These are phyloP conservation scores for Hypoxylon rubiginosum DNA, from an alignment of 2,329 filamentous ascomycete species.

Conservation along the genomic window DNA sequence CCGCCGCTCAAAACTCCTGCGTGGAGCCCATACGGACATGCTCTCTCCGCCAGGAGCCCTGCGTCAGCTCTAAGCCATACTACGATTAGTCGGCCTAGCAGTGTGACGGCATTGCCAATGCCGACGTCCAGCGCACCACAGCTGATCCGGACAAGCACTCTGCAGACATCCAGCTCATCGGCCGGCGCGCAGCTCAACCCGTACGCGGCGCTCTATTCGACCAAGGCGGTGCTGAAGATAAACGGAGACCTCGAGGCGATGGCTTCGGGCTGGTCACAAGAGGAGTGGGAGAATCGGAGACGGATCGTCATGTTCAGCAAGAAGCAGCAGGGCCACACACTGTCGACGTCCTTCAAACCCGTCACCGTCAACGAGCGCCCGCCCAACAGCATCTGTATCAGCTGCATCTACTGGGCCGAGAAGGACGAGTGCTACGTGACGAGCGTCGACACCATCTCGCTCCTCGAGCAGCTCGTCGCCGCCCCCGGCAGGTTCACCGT, in stretches of 20 bases:
- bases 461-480: slow-evolving; percentile 92
- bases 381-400: slow-evolving; percentile 91
- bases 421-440: slow-evolving; percentile 93
- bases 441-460: slow-evolving; percentile 94
- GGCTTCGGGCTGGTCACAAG: slow-evolving; percentile 84
- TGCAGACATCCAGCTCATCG: slow-evolving; percentile 56
- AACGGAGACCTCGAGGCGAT: slow-evolving; percentile 87
- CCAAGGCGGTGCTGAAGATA: slow-evolving; percentile 88
- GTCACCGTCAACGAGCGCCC: slow-evolving; percentile 84
- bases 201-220: slow-evolving; percentile 82
- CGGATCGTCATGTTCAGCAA: slow-evolving; percentile 91
- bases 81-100: slow-evolving; percentile 60
- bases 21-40: slow-evolving; percentile 62
- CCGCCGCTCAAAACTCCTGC: slow-evolving; percentile 56
- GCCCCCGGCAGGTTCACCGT: slow-evolving; percentile 84
- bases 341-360: slow-evolving; percentile 83
- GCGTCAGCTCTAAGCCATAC: slow-evolving; percentile 55
- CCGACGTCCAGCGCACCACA: slow-evolving; percentile 61
- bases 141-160: slow-evolving; percentile 69
- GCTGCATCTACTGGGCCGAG: slow-evolving; percentile 97
- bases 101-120: slow-evolving; percentile 63
- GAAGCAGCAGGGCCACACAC: slow-evolving; percentile 83
- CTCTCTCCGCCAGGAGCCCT: slow-evolving; percentile 58
- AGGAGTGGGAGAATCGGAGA: slow-evolving; percentile 83
- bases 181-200: slow-evolving; percentile 73